Percentiles rank a stretch among this genome's conserved stretches.
Evolutionary conservation across 164 flowering plant species (phyloP).

Genomic region (Aristolochia contorta): DNA sequence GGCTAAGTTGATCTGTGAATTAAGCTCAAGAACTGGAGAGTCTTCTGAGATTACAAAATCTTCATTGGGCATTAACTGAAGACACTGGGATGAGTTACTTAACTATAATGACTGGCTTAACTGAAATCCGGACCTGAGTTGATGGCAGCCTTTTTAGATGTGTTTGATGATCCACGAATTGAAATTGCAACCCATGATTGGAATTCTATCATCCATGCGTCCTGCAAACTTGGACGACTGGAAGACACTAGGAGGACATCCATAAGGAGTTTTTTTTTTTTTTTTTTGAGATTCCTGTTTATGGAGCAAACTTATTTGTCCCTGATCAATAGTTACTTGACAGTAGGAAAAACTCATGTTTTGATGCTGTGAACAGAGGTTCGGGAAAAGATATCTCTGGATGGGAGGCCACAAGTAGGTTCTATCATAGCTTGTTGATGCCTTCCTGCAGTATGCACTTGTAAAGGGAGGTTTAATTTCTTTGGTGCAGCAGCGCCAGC

Average conservation of each 20-base stretch:
- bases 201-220: conserved; percentile 95
- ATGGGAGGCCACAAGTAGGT: conserved; percentile 35
- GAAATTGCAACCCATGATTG: conserved; percentile 92
- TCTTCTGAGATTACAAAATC: conserved; percentile 8
- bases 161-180: conserved; percentile 74
- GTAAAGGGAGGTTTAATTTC: conserved; percentile 95
- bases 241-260: conserved; percentile 90
- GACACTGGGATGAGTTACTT: conserved; percentile 79
- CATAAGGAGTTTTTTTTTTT: conserved; percentile 95
- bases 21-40: conserved; percentile 69
- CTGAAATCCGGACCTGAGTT: conserved; percentile 89
- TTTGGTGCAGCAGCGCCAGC: conserved; percentile 96
- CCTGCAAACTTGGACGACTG: conserved; percentile 73
- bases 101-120: conserved; percentile 91
- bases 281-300: conserved; percentile 66
- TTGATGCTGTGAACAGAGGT: conserved; percentile 85
- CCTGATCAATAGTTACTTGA: conserved; percentile 67
- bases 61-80: conserved; percentile 42
- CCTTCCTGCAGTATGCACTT: conserved; percentile 76
- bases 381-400: conserved; percentile 37
- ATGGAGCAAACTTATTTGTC: conserved; percentile 87
- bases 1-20: conserved; percentile 53
- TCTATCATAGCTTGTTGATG: conserved; percentile 74
- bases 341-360: conserved; percentile 66
- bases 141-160: conserved; percentile 95